Conservation (phyloP, 2,329 filamentous ascomycete species). For the Penicillium sp. region DNA sequence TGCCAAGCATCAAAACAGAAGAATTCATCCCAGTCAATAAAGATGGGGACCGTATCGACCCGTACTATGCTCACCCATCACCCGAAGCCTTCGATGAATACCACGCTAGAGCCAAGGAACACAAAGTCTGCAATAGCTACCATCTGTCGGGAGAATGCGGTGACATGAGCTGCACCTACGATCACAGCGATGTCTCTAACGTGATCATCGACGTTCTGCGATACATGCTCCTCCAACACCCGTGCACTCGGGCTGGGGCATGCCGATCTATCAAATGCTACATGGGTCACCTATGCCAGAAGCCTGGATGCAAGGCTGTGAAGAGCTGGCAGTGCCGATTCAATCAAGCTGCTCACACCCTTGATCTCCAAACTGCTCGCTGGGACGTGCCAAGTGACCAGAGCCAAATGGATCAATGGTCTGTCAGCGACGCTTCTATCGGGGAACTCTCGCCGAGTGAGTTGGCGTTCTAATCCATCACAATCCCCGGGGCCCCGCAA, state of each 20-base stretch:
- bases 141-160: slow-evolving; percentile 45
- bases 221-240: slow-evolving; percentile 44
- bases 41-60: slow-evolving; percentile 48
- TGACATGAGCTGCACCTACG: slow-evolving; percentile 41
- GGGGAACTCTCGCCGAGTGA: slow-evolving; percentile 2
- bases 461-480: slow-evolving; percentile 4
- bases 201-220: slow-evolving; percentile 42
- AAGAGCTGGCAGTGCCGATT: slow-evolving; percentile 33
- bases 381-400: slow-evolving; percentile 27
- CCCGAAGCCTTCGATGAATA: slow-evolving; percentile 41
- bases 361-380: slow-evolving; percentile 23
- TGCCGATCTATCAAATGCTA: slow-evolving; percentile 48
- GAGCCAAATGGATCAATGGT: slow-evolving; percentile 14
- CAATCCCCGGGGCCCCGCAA: neutral
- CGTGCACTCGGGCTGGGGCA: slow-evolving; percentile 40
- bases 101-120: slow-evolving; percentile 34
- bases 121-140: slow-evolving; percentile 51
- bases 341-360: slow-evolving; percentile 24
- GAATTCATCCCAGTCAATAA: slow-evolving; percentile 48
- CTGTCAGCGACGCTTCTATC: slow-evolving; percentile 16
- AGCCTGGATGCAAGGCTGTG: slow-evolving; percentile 29
- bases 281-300: slow-evolving; percentile 46
- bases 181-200: slow-evolving; percentile 46
- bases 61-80: slow-evolving; percentile 38
- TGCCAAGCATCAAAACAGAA: slow-evolving; percentile 16